phyloP scores from a whole-genome alignment of 495 filamentous ascomycete genomes.

The Lasiosphaeria miniovina region DNA sequence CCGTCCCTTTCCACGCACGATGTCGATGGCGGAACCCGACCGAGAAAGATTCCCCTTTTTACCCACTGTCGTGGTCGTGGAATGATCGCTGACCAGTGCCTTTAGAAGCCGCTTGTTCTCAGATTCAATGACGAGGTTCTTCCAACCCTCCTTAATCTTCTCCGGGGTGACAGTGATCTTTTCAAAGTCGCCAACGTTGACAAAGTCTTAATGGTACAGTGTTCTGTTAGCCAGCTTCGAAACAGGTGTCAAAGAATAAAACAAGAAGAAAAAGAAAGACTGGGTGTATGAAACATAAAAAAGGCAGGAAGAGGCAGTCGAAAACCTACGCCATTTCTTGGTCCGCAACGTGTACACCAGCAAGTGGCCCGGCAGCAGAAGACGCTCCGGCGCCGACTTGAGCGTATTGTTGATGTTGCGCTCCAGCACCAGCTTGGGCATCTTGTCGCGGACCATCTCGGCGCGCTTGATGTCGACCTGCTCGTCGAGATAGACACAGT shows the following conservation, averaged over 20 bases:
- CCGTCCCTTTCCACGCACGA: constrained; percentile 45
- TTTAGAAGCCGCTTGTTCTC: constrained; percentile 74
- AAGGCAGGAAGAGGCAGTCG: no score
- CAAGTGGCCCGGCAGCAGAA: constrained; percentile 66
- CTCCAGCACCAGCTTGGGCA: constrained; percentile 67
- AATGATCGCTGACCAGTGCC: constrained; percentile 74
- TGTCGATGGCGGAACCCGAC: constrained; percentile 57
- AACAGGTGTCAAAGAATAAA: no score
- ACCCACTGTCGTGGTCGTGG: constrained; percentile 38
- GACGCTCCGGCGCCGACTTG: constrained; percentile 41
- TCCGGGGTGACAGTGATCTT: no score
- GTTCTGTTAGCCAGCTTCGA: no score
- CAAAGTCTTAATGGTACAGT: no score
- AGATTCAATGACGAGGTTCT: no score
- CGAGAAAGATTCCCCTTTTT: not conserved
- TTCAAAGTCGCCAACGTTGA: no score
- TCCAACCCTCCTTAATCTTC: no score
- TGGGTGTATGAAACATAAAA: no score
- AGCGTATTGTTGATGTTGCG: constrained; percentile 56
- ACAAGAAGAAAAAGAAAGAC: no score
- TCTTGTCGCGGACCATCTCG: constrained; percentile 67
- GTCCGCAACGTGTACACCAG: no score
- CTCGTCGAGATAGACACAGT: constrained; percentile 71
- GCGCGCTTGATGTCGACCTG: constrained; percentile 65
- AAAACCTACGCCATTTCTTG: no score